Base-by-base conservation (phyloP, 768 basidiomycete genomes). In the Suillus tomentosus region DNA sequence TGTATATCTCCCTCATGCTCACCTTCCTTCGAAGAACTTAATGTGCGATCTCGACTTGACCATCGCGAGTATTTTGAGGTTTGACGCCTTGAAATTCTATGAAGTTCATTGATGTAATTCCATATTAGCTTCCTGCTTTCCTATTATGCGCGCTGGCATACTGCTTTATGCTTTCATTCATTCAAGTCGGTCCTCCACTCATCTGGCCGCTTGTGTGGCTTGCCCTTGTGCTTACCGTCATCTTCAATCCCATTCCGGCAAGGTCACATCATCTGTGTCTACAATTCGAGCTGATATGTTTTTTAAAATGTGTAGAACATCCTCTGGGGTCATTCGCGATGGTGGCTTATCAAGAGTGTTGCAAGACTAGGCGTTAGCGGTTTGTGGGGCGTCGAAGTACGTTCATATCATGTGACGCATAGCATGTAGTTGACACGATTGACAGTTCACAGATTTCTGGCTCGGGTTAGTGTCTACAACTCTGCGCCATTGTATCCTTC, bases 371-470 rank as follows among this genome's bases (percentile, higher is more conserved):
- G 92, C 27, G 73, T 84, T 10, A 87, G 92, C 22, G 95, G 96
- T 3, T 80, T 80, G 39, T 84, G 83, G 58, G 81, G 79, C 14
- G 94, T 96, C 64, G 94, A 95, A 83, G 92, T 92, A 67, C 70
- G 63, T 66, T 40, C 15, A 36, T 36, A 57, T 42, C 27, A 53
- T 37, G 59, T 43, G 55, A 58, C n/a, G 34, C 11, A 39, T 34
- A 48, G 15, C 47, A 31, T 58, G 37, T 69, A 39, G 64, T 65
- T 65, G 65, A 68, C 59, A 37, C 19, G 42, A 34, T 57, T 51
- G 55, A 1, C 63, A 91, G 88, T 95, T 95, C 73, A 77, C 88
- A 17, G 93, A 94, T 80, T 92, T 94, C 85, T 95, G 93, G 93
- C 81, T 94, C 73, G 93, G 91, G 91, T 91, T 74, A 62, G 84